Evolutionary conservation across 2,329 filamentous ascomycete genomes (phyloP).

Genomic region (Paecilomyces niveus): DNA sequence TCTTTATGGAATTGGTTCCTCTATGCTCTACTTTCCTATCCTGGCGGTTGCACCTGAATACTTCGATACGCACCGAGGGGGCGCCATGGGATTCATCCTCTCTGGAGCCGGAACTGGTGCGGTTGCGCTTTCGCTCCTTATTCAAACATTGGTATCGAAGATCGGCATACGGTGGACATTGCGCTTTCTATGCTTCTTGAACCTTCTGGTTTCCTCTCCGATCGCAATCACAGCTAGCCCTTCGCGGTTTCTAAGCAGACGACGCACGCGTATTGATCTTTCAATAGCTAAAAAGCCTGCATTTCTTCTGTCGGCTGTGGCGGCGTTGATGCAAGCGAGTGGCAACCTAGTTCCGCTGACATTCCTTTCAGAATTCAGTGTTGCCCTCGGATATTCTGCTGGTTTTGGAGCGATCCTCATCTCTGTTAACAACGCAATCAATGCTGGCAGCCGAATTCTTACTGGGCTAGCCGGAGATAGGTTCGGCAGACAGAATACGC

Average conservation of each 20-base stretch:
- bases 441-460: slow-evolving; percentile 30
- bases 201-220: slow-evolving; percentile 10
- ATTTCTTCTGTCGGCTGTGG: slow-evolving; percentile 23
- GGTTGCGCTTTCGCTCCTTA: slow-evolving; percentile 27
- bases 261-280: neutral
- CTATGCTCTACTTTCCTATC: slow-evolving; percentile 30
- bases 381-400: slow-evolving; percentile 29
- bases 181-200: slow-evolving; percentile 8
- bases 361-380: slow-evolving; percentile 33
- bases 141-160: slow-evolving; percentile 20
- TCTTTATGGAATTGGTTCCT: slow-evolving; percentile 29
- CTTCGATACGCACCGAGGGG: slow-evolving; percentile 26
- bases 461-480: slow-evolving; percentile 32
- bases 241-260: neutral
- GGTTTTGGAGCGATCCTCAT: slow-evolving; percentile 32
- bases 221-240: neutral
- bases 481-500: slow-evolving; percentile 31
- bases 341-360: slow-evolving; percentile 34
- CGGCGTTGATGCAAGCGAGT: slow-evolving; percentile 29
- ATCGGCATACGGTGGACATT: slow-evolving; percentile 33
- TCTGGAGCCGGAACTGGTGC: slow-evolving; percentile 33
- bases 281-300: slow-evolving; percentile 9
- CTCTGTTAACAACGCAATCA: slow-evolving; percentile 33
- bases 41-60: slow-evolving; percentile 32
- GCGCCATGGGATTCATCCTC: slow-evolving; percentile 34